Evolutionary conservation across 345 rosid species (phyloP).

Genomic region (Brassica cretica): DNA sequence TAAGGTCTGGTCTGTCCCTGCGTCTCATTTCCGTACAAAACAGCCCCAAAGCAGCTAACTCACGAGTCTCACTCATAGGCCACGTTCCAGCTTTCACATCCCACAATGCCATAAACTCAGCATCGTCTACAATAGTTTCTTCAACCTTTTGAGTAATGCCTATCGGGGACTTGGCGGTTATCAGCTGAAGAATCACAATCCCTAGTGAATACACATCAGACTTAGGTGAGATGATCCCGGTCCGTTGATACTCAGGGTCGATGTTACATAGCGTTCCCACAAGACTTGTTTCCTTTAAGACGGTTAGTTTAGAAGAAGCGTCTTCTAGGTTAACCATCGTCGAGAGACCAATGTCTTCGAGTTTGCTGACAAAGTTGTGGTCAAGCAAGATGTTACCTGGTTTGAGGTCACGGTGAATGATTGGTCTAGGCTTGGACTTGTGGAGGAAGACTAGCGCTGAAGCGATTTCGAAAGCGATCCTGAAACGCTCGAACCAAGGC

Average conservation of each 20-base stretch:
- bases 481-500: slow-evolving; percentile 79
- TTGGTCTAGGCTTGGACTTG: slow-evolving; percentile 69
- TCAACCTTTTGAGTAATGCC: slow-evolving; percentile 68
- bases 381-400: slow-evolving; percentile 91
- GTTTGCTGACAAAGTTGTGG: slow-evolving; percentile 76
- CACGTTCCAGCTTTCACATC: slow-evolving; percentile 78
- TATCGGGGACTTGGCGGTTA: slow-evolving; percentile 75
- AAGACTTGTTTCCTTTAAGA: slow-evolving; percentile 55
- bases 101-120: slow-evolving; percentile 45
- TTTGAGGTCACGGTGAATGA: slow-evolving; percentile 87
- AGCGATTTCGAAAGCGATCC: slow-evolving; percentile 92
- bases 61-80: slow-evolving; percentile 73
- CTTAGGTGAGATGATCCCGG: slow-evolving; percentile 65
- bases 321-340: slow-evolving; percentile 57
- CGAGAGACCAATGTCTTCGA: slow-evolving; percentile 88
- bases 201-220: slow-evolving; percentile 88
- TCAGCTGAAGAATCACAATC: slow-evolving; percentile 69
- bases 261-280: slow-evolving; percentile 86
- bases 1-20: not conserved
- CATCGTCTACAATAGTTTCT: slow-evolving; percentile 54
- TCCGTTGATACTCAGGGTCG: slow-evolving; percentile 93
- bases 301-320: slow-evolving; percentile 39
- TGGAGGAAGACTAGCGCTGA: slow-evolving; percentile 82
- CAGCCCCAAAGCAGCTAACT: slow-evolving; percentile 66
- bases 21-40: slow-evolving; percentile 62